These are phyloP conservation scores for Salvia miltiorrhiza DNA, from an alignment of 257 asterid species.

Conservation along the genomic window DNA sequence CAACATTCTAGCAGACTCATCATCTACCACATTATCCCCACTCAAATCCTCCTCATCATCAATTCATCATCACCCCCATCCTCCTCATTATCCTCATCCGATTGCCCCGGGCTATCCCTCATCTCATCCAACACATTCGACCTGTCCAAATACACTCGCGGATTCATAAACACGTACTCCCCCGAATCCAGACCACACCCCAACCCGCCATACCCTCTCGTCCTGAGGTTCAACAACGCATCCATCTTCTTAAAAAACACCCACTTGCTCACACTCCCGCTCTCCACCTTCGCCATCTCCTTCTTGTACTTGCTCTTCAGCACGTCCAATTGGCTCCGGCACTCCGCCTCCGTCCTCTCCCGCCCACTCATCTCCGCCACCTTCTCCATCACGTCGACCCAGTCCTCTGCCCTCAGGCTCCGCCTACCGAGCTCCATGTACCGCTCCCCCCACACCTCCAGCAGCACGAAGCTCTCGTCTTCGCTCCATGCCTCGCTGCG, in stretches of 20 bases:
- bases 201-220: conserved; percentile 53
- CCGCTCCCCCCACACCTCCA: too few relatives aligned
- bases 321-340: conserved; percentile 66
- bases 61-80: conserved; percentile 43
- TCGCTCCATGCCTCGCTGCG: too few relatives aligned
- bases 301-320: conserved; percentile 80
- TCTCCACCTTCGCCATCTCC: conserved; percentile 65
- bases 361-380: conserved; percentile 57
- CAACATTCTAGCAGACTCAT: conserved; percentile 55
- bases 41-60: conserved; percentile 33
- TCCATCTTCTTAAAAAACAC: conserved; percentile 84
- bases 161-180: conserved; percentile 83
- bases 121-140: conserved; percentile 84
- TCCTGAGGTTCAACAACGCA: conserved; percentile 52
- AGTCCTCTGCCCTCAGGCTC: too few relatives aligned
- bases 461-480: too few relatives aligned
- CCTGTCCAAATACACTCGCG: conserved; percentile 71
- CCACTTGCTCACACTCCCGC: conserved; percentile 72
- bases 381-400: conserved; percentile 74
- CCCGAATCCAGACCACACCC: conserved; percentile 92
- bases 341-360: conserved; percentile 60
- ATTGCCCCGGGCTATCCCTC: conserved; percentile 87
- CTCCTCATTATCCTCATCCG: conserved; percentile 61
- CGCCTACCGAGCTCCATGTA: too few relatives aligned
- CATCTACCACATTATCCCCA: conserved; percentile 30